Percentiles rank a stretch among this genome's conserved stretches.
Conservation (phyloP, 2,329 filamentous ascomycete genomes). For the Colletotrichum sp. region DNA sequence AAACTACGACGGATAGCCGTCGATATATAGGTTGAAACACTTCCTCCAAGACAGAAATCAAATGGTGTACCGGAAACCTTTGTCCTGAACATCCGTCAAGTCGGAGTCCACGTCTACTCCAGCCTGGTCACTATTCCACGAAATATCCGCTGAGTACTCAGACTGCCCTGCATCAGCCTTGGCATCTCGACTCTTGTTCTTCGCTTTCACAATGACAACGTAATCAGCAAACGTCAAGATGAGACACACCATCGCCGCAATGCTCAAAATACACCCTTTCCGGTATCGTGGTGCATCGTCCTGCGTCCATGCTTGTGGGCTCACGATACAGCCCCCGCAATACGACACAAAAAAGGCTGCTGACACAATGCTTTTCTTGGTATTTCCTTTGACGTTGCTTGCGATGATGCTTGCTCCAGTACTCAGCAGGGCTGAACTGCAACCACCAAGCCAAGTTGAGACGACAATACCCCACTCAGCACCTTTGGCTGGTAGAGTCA, state of each 20-base stretch:
- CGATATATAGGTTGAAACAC: not conserved
- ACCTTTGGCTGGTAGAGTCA: conserved; percentile 9
- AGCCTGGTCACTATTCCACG: not conserved
- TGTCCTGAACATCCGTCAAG: conserved; percentile 27
- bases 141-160: not conserved
- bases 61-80: conserved; percentile 26
- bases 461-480: conserved; percentile 26
- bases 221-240: not conserved
- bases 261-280: conserved; percentile 24
- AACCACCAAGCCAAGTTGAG: conserved; percentile 27
- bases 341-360: conserved; percentile 29
- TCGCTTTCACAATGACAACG: not conserved
- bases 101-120: conserved; percentile 20
- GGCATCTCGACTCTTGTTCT: not conserved
- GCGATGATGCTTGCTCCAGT: conserved; percentile 25
- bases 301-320: conserved; percentile 27
- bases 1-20: not conserved
- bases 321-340: conserved; percentile 28
- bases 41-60: not conserved
- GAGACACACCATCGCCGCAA: conserved; percentile 21
- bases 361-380: conserved; percentile 29
- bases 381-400: conserved; percentile 32
- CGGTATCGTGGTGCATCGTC: conserved; percentile 25
- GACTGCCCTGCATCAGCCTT: not conserved
- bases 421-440: conserved; percentile 19